Evolutionary conservation across 2,329 filamentous ascomycete genomes (phyloP).

Genomic region (Stachybotrys echinatus): DNA sequence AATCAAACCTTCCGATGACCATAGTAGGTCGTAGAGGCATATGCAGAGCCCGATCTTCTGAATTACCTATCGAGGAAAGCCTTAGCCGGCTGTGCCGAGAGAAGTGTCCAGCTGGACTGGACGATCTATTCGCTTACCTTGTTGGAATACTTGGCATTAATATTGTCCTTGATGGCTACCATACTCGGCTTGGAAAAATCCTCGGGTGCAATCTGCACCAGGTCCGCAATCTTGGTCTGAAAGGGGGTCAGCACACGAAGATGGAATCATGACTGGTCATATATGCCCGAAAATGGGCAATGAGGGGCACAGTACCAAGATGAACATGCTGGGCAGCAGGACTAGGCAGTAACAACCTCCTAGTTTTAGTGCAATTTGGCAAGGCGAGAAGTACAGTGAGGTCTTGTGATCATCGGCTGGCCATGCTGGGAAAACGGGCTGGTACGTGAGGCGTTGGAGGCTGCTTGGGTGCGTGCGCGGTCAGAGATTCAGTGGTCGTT

Average conservation of each 20-base stretch:
- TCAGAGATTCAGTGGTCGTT: no score
- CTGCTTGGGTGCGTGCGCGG: no score
- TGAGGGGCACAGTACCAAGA: constrained; percentile 33
- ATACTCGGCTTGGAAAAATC: constrained; percentile 81
- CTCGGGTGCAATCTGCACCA: constrained; percentile 86
- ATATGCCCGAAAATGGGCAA: not conserved
- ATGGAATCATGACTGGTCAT: not conserved
- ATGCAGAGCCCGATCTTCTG: constrained; percentile 93
- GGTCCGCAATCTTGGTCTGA: constrained; percentile 87
- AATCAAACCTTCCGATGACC: constrained; percentile 87
- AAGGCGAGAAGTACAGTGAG: not conserved
- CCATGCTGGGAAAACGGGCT: no score
- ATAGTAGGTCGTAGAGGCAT: constrained; percentile 85
- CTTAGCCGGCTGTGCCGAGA: not conserved
- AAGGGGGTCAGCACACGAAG: not conserved
- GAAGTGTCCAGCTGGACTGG: not conserved
- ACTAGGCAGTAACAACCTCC: no score
- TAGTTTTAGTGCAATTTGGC: no score
- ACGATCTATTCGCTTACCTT: constrained; percentile 48
- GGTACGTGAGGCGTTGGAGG: no score
- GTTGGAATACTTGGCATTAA: constrained; percentile 96
- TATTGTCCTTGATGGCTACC: constrained; percentile 88
- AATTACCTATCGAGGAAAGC: constrained; percentile 54
- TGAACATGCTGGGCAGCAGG: constrained; percentile 37
- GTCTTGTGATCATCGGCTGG: not conserved